Conservation (phyloP, 108 stramenopile species). For the Nannochloropsis oceanica region DNA sequence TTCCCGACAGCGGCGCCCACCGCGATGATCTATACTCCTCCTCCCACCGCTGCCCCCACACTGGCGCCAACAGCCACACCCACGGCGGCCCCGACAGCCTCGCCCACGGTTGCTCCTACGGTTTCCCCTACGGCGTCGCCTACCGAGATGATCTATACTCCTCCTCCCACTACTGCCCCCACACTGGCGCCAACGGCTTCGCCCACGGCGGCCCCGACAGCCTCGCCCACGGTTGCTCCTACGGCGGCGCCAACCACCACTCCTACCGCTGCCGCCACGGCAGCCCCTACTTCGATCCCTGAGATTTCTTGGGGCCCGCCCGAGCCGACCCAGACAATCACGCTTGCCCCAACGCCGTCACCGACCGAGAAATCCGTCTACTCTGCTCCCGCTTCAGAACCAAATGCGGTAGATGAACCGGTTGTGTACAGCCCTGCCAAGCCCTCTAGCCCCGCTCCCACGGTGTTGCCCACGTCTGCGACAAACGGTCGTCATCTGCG, state of each 20-base stretch:
- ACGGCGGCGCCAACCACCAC: no score
- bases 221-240: not conserved
- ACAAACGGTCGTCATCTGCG: not conserved
- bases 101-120: not conserved
- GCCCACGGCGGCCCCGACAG: not conserved
- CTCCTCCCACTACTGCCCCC: not conserved
- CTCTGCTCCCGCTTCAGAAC: not conserved
- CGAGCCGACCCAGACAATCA: not conserved
- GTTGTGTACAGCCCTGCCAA: not conserved
- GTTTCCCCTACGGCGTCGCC: not conserved
- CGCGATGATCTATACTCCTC: not conserved
- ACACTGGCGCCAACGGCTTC: not conserved
- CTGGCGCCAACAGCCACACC: not conserved
- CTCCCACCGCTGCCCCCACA: not conserved
- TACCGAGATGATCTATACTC: not conserved
- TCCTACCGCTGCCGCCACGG: not conserved
- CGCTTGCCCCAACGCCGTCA: not conserved
- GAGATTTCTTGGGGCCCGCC: not conserved
- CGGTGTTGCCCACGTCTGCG: not conserved
- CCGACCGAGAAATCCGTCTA: not conserved
- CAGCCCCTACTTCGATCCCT: not conserved
- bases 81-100: no score
- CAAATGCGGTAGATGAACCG: not conserved
- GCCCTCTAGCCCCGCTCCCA: not conserved
- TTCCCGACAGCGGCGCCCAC: not conserved